A percentile compares a stretch with the other conserved stretches of the same genome.
phyloP scores from a whole-genome alignment of 305 asterid genomes.

The Solanum hybrid region DNA sequence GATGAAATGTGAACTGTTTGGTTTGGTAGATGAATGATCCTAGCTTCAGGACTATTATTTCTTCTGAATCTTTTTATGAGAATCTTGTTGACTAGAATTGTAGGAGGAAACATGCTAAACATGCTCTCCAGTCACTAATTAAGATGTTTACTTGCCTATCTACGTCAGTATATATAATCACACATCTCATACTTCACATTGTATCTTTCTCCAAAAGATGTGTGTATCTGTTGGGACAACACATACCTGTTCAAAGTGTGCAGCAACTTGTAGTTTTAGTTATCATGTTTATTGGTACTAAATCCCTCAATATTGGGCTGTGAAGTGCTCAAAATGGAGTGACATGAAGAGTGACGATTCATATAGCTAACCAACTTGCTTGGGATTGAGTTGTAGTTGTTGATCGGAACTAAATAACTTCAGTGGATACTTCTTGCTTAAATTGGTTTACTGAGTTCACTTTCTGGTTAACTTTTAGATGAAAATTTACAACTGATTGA shows the following conservation, averaged over 20 bases:
- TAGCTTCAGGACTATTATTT: background rate
- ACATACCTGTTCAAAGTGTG: background rate
- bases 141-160: background rate
- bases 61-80: background rate
- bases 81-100: background rate
- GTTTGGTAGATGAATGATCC: background rate
- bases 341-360: background rate
- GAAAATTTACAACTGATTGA: background rate
- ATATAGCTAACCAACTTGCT: background rate
- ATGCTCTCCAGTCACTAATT: background rate
- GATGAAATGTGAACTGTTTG: background rate
- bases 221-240: background rate
- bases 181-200: background rate
- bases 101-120: background rate
- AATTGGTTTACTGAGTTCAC: background rate
- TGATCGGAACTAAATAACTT: background rate
- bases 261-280: background rate
- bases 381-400: background rate
- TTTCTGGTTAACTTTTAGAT: conserved; percentile 2
- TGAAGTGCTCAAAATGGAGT: background rate
- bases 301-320: background rate
- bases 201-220: background rate
- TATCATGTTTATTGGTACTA: background rate
- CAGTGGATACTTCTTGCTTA: background rate
- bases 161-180: background rate